These are phyloP conservation scores for Trichomonas tenax DNA, from an alignment of 208 protist species.

Conservation along the genomic window DNA sequence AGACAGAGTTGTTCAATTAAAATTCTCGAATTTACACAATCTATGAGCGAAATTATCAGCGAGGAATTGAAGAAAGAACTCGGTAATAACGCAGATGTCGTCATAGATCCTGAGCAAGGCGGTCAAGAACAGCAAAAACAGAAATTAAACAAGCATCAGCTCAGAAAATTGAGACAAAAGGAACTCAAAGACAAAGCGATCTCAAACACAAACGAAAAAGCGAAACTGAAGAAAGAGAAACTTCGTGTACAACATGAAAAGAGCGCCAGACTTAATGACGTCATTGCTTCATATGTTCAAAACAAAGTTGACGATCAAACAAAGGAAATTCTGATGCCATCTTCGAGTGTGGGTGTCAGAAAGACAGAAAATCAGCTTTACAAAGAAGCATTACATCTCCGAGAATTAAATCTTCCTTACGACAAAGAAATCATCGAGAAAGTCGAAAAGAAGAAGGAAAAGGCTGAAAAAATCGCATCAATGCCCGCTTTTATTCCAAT, in stretches of 20 bases:
- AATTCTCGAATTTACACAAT: not conserved
- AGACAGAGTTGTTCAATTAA: not conserved
- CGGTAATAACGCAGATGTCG: not conserved
- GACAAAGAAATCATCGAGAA: not conserved
- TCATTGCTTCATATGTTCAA: not conserved
- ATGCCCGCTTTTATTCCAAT: not conserved
- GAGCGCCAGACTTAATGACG: not conserved
- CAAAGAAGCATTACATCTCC: not conserved
- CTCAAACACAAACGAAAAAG: not conserved
- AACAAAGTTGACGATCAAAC: not conserved
- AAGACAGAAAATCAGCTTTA: not conserved
- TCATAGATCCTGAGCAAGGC: not conserved
- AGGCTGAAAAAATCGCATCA: not conserved
- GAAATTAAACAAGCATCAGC: slow-evolving; percentile 13
- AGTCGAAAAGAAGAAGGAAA: not conserved
- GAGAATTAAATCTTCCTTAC: not conserved
- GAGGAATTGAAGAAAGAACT: not conserved
- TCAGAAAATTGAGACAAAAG: not conserved
- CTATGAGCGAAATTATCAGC: not conserved
- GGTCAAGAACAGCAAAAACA: not conserved
- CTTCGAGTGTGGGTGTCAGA: not conserved
- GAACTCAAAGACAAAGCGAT: not conserved
- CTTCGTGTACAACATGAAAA: not conserved
- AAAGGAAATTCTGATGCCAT: not conserved
- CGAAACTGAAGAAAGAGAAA: not conserved